Evolutionary conservation across 2,329 filamentous ascomycete genomes (phyloP), one percentile per base, ranked within the genome.

Genomic region (Chaetomiaceae sp.): DNA sequence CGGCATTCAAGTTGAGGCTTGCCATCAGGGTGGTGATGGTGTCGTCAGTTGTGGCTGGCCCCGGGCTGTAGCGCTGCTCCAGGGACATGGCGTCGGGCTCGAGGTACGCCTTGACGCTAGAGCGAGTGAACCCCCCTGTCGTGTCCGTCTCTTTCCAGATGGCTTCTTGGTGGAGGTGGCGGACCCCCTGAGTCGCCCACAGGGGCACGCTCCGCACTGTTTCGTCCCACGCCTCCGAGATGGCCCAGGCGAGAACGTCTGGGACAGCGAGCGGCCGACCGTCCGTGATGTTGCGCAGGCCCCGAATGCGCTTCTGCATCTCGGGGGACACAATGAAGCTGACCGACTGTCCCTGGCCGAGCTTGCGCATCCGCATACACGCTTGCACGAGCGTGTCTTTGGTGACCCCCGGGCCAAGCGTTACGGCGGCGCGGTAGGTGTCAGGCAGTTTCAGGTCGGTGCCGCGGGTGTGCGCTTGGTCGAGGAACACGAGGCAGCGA

Each of bases 341-440:
- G 0, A 86, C 62, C 0, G 76, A 77, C 50, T 86, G 82, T 0
- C 77, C 77, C 0, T 72, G 69, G 0, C 66, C 68, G 0, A 87
- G 67, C 40, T 85, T 77, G 1, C 84, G 72, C 0, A 87, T 64
- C 52, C 83, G 68, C 82, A 87, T 86, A 0, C 82, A 81, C 47
- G 82, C 83, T 73, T 86, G 81, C 0, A 83, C 79, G 0, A 77
- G 74, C 8, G 78, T 72, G 49, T 85, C 82, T 52, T 85, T 85
- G 0, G 77, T 82, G 47, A 81, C 74, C 1, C 74, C 71, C 0
- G 78, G 67, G 0, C 76, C 77, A 0, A 85, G 64, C 0, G 81
- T 85, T 1, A 85, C 58, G 0, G 79, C 81, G 0, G 74, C 81
- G 1, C 50, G 56, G 0, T 77, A 73, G 1, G 60, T 1, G 0